Percentiles rank a stretch among this genome's conserved stretches.
Evolutionary conservation across 176 grass and related monocot genomes (phyloP).

Genomic region (Rhipidocladum racemiflorum): DNA sequence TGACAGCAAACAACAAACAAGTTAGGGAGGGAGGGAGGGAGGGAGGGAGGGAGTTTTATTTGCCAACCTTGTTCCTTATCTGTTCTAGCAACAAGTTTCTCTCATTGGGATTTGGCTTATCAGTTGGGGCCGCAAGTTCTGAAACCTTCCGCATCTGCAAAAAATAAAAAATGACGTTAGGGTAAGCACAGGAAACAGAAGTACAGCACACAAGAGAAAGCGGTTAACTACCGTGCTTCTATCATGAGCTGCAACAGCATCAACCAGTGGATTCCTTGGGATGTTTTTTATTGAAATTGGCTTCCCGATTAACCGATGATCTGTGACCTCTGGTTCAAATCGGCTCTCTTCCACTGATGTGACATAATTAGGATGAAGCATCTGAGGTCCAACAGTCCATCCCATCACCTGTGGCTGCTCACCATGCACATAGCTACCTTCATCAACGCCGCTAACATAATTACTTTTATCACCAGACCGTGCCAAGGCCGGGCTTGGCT

Average conservation of each 20-base stretch:
- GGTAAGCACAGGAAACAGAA: slow-evolving; percentile 25
- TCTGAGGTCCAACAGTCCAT: slow-evolving; percentile 59
- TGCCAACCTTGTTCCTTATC: slow-evolving; percentile 85
- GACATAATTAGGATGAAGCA: slow-evolving; percentile 71
- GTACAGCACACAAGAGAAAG: neutral
- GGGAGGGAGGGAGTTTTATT: neutral
- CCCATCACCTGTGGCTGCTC: slow-evolving; percentile 45
- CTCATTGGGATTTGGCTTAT: slow-evolving; percentile 47
- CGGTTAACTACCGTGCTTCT: slow-evolving; percentile 71
- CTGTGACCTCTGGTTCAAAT: slow-evolving; percentile 39
- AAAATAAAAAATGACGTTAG: slow-evolving; percentile 26
- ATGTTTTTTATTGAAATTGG: slow-evolving; percentile 69
- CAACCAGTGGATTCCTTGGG: slow-evolving; percentile 89
- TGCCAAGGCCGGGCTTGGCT: neutral
- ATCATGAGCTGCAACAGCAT: slow-evolving; percentile 93
- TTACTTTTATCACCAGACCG: slow-evolving; percentile 22
- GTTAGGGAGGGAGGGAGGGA: neutral
- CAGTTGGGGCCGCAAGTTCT: slow-evolving; percentile 45
- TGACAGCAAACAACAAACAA: slow-evolving; percentile 20
- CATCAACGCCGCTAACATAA: slow-evolving; percentile 6
- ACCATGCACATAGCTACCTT: slow-evolving; percentile 20
- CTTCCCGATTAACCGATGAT: slow-evolving; percentile 50
- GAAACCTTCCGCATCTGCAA: slow-evolving; percentile 92
- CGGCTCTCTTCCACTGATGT: slow-evolving; percentile 49
- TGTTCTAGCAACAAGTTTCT: slow-evolving; percentile 91